Evolutionary conservation across 306 rosid genomes (phyloP), one percentile per base, ranked within the genome.

Genomic region (Amphicarpaea edgeworthii): DNA sequence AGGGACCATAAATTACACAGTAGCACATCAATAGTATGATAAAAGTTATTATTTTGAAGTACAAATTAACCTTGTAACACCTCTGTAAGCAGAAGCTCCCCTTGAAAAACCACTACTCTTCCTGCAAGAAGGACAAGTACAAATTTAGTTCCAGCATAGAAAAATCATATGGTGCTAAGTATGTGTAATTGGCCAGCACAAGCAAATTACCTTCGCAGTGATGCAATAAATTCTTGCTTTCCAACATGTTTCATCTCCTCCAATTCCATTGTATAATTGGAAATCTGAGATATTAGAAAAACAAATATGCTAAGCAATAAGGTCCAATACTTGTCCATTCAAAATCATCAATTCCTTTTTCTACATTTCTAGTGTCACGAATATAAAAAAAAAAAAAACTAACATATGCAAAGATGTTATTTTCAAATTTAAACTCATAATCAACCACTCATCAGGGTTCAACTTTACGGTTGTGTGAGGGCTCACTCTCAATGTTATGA

Each of bases 81-180:
- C 98, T 72, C 98, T 57, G 66, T 88, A 94, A 53, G 86, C 83
- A 10, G 98, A 94, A 32, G 94, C 96, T 9, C 98, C 98, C 79
- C 97, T 83, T 2, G 98, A 88, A 81, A 92, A 94, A 12, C 98
- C 98, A 20, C 95, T 92, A 77, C 98, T 94, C 80, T 88, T 92
- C 85, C 97, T 94, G 84, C 77, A 77, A 55, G 34, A 53, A 20
- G 15, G 3, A n/a, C 5, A 72, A 17, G 12, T 6, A 3, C 10
- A 75, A 46, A 5, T 42, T n/a, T 51, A 24, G 14, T 68, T 59
- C 46, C 54, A 0, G 37, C 23, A 61, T 17, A 0, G 7, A 30
- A 21, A 1, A 15, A 58, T 32, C 6, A 3, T 15, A 59, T 34
- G 38, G 21, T 23, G 7, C 8, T 0, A 14, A 49, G 3, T 67